Evolutionary conservation across 2,329 filamentous ascomycete genomes (phyloP), one percentile per base, ranked within the genome.

Genomic region (Alternaria triticimaculans): DNA sequence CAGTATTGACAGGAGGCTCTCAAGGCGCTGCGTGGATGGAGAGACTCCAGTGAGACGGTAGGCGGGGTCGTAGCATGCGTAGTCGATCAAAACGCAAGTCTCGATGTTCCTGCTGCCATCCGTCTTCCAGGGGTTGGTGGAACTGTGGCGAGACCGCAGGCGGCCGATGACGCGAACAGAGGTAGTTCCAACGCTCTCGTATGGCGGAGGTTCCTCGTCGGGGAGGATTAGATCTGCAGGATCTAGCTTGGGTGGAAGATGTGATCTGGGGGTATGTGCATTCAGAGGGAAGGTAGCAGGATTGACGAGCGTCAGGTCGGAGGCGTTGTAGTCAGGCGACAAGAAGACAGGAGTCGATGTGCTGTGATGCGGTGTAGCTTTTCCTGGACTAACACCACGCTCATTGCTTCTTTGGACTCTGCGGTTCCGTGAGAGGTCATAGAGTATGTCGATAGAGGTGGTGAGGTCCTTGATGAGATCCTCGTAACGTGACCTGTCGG

Each of bases 381-480:
- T 78, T 45, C 62, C 63, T 23, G 72, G 65, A 25, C 66, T 69
- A 18, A 55, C 60, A 28, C 63, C 68, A 50, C 65, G 73, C 50
- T 66, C 58, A 43, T 55, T 60, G 41, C 57, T 64, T 55, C 70
- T 67, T 20, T 70, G 75, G n/a, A 83, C 81, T 64, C 85, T 82
- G 20, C 91, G 84, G 14, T 90, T 90, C 54, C 89, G 83, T 0
- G 91, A 93, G 14, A 94, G 83, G 73, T 94, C 91, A 76, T 92
- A 94, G 1, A 95, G 84, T 0, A 90, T 93, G 78, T 94, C 92
- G 76, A 94, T 93, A 2, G 90, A 93, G 6, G 88, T 87, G 15
- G 91, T 94, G 67, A 94, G 82, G 72, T 94, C 91, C 66, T 87
- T 86, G 43, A 94, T 87, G 14, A 94, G 83, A 71, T 93, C 91